phyloP scores from a whole-genome alignment of 768 basidiomycete species.

The Suillus americanus region DNA sequence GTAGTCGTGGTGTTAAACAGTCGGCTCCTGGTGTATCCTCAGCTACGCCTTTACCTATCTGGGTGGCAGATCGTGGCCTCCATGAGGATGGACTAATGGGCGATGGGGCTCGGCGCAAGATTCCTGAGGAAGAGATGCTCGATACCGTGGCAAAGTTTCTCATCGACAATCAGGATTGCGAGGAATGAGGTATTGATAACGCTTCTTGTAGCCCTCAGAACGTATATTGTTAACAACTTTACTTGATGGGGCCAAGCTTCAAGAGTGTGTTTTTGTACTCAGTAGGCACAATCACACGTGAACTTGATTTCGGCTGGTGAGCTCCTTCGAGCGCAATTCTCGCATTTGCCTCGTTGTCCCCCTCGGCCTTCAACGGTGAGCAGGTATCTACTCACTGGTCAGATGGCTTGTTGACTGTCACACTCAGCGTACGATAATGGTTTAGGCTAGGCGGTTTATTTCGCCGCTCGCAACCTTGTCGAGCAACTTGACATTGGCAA shows the following conservation, averaged over 20 bases:
- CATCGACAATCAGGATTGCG: slow-evolving; percentile 21
- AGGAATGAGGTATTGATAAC: neutral
- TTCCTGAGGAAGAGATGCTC: slow-evolving; percentile 34
- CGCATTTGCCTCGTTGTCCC: neutral
- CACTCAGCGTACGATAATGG: neutral
- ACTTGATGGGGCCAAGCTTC: neutral
- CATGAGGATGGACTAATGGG: neutral
- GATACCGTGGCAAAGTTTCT: slow-evolving; percentile 39
- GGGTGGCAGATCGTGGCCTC: slow-evolving; percentile 27
- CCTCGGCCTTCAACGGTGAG: neutral
- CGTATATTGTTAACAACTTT: neutral
- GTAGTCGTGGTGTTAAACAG: slow-evolving; percentile 40
- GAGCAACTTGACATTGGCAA: neutral
- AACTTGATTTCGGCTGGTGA: neutral
- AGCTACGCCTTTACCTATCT: slow-evolving; percentile 27
- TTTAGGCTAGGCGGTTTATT: neutral
- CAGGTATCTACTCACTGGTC: neutral
- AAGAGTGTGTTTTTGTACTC: neutral
- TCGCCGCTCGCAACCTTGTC: neutral
- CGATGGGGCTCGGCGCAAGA: slow-evolving; percentile 34
- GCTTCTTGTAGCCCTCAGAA: neutral
- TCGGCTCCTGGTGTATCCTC: slow-evolving; percentile 12
- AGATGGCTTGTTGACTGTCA: neutral
- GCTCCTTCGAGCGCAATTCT: neutral
- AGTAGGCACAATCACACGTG: neutral